These are phyloP conservation scores for Trichodelitschia bisporula DNA, from an alignment of 495 filamentous ascomycete genomes.

Conservation along the genomic window DNA sequence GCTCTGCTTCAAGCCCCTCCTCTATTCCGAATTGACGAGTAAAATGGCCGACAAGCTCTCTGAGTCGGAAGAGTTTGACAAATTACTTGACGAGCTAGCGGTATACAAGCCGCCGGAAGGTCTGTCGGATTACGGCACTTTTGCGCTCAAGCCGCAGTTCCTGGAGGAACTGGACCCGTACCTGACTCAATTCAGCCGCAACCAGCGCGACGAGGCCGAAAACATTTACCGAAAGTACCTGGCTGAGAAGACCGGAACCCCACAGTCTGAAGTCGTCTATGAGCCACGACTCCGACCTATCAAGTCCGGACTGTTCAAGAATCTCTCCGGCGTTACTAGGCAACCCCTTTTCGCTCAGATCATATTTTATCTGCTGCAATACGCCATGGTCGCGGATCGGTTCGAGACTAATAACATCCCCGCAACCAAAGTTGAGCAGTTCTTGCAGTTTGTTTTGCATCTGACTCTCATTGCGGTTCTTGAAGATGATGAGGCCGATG, in stretches of 20 bases:
- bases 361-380: constrained; percentile 66
- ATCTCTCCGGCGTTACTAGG: constrained; percentile 50
- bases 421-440: constrained; percentile 62
- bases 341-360: constrained; percentile 76
- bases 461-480: constrained; percentile 57
- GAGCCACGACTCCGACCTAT: constrained; percentile 73
- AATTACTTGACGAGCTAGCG: constrained; percentile 72
- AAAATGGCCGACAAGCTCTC: constrained; percentile 69
- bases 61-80: constrained; percentile 52
- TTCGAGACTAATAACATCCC: constrained; percentile 41
- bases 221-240: constrained; percentile 62
- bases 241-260: constrained; percentile 67
- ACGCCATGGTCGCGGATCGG: constrained; percentile 22
- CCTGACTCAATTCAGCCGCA: constrained; percentile 81
- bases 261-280: constrained; percentile 66
- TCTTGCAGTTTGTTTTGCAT: constrained; percentile 76
- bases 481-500: constrained; percentile 44
- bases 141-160: constrained; percentile 69
- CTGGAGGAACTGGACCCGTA: constrained; percentile 81
- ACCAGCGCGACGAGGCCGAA: constrained; percentile 92
- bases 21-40: constrained; percentile 65
- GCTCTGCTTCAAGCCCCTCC: constrained; percentile 84
- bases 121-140: constrained; percentile 73
- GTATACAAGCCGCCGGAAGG: constrained; percentile 77
- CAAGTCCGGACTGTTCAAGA: constrained; percentile 44